phyloP scores from a whole-genome alignment of 495 filamentous ascomycete species.

The Aspergillus funiculosus region DNA sequence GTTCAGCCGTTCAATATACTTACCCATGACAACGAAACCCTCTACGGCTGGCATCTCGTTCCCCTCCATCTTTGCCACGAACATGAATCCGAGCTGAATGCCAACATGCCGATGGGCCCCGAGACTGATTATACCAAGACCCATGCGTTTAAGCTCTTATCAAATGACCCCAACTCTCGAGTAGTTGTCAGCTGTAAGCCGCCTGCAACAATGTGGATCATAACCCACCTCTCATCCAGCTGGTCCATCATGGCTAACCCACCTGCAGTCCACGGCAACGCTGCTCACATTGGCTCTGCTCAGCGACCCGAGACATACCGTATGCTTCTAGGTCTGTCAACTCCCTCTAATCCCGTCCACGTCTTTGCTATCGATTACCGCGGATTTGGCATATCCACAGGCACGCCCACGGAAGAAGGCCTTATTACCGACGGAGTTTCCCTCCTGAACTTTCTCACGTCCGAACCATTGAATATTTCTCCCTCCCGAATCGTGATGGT shows the following conservation, averaged over 20 bases:
- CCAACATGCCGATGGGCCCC: slow-evolving; percentile 39
- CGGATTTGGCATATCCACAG: slow-evolving; percentile 78
- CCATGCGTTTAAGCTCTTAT: slow-evolving; percentile 47
- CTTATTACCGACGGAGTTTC: slow-evolving; percentile 74
- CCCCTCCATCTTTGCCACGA: slow-evolving; percentile 49
- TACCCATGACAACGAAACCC: slow-evolving; percentile 52
- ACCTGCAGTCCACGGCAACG: slow-evolving; percentile 43
- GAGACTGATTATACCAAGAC: slow-evolving; percentile 40
- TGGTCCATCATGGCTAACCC: background rate
- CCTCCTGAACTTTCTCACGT: slow-evolving; percentile 54
- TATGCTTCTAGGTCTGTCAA: slow-evolving; percentile 37
- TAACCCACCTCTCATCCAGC: background rate
- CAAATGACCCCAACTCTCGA: slow-evolving; percentile 48
- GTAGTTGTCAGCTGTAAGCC: slow-evolving; percentile 55
- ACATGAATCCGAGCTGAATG: slow-evolving; percentile 42
- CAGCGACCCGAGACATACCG: slow-evolving; percentile 41
- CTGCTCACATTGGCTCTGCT: slow-evolving; percentile 42
- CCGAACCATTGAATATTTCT: slow-evolving; percentile 46
- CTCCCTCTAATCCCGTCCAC: slow-evolving; percentile 52
- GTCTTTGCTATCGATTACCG: slow-evolving; percentile 79
- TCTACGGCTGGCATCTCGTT: slow-evolving; percentile 59
- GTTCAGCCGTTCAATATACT: slow-evolving; percentile 52
- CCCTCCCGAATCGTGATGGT: slow-evolving; percentile 68
- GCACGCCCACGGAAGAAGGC: slow-evolving; percentile 73
- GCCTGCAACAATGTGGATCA: too few relatives aligned